Evolutionary conservation across 1,284 basidiomycete species (phyloP), one percentile per base, ranked within the genome.

Genomic region (Grifola frondosa): DNA sequence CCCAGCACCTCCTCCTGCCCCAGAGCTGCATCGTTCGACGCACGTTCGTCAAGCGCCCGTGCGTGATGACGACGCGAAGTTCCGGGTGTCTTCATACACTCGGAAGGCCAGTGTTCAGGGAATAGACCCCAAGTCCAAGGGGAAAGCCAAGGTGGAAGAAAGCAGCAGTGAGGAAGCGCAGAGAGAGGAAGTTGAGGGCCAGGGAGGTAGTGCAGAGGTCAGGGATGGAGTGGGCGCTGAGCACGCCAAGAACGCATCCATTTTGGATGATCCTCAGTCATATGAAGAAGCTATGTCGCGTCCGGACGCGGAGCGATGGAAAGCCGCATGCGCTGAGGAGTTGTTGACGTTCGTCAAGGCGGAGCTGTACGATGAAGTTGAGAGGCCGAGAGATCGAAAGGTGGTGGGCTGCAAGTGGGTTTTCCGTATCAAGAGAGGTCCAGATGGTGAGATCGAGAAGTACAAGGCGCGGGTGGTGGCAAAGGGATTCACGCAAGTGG

Each of bases 391-490:
- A n/a, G 6, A 30, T 13, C 40, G 46, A 11, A 60, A 60, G 13
- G 37, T 65, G 8, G 41, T 63, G 24, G 47, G 62, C 34, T 55
- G 57, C 7, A 56, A 57, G 28, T 58, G 54, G 19, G 61, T 70
- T 2, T 63, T 65, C 47, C 37, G 38, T 2, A 37, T 59, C 21
- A 72, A 72, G 43, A 50, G 51, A 3, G 52, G 66, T 41, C 44
- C 57, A 16, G 20, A 50, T 29, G 64, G 68, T 1, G 35, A 52
- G 0, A 43, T 68, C n/a, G 51, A 54, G 2, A 1, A 35, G 30
- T 42, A 47, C 37, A 49, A 45, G 36, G 42, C 48, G 6, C 30
- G 43, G 2, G 35, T 49, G 1, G 47, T 49, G 10, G 47, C 42
- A 10, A 33, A 42, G 32, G 48, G 48, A 4, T 49, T 45, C 29